phyloP scores from a whole-genome alignment of 129 eudicot species.

The Smallanthus sonchifolius region DNA sequence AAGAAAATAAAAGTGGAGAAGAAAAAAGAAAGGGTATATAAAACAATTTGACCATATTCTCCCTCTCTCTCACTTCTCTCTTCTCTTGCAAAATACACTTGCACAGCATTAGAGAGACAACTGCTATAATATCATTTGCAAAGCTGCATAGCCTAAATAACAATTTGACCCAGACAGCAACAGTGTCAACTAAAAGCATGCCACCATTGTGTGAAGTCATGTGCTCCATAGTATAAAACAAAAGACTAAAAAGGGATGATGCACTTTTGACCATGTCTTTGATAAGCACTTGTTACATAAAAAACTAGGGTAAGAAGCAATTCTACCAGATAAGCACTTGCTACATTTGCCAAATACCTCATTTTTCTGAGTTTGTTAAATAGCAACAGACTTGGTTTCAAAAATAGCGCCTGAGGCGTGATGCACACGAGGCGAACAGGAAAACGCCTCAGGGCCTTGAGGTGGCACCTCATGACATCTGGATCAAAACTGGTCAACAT shows the following conservation, averaged over 20 bases:
- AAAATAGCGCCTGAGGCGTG: too few relatives aligned
- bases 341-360: not conserved
- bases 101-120: not conserved
- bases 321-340: not conserved
- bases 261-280: not conserved
- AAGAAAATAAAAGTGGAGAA: not conserved
- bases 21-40: not conserved
- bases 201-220: not conserved
- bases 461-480: too few relatives aligned
- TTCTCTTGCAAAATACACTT: not conserved
- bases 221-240: not conserved
- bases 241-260: not conserved
- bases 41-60: too few relatives aligned
- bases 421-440: too few relatives aligned
- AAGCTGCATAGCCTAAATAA: not conserved
- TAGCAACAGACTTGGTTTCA: not conserved
- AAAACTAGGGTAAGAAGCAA: not conserved
- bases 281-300: not conserved
- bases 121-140: not conserved
- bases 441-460: too few relatives aligned
- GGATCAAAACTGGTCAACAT: too few relatives aligned
- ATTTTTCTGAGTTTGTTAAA: not conserved
- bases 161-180: slow-evolving; percentile 1
- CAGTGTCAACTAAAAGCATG: slow-evolving; percentile 8
- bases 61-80: not conserved